Base-by-base conservation (phyloP, 495 filamentous ascomycete species). In the Penicillium maclennaniae region DNA sequence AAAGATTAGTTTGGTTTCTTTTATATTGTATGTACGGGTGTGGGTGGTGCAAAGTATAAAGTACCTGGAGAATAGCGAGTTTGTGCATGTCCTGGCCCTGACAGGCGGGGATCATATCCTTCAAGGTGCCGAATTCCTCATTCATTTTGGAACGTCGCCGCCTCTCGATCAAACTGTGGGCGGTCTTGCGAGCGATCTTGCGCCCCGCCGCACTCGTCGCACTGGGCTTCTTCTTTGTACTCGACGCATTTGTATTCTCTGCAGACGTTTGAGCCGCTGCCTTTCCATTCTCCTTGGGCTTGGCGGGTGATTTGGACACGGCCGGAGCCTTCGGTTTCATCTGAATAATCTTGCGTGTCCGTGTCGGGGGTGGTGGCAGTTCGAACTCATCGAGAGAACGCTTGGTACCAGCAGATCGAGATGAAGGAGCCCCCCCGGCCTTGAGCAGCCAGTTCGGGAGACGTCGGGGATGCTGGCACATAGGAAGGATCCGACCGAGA, bases 141-240 rank as follows among this genome's bases (percentile, higher is more conserved):
- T 98, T 98, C 93, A 98, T 98, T 77, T 97, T 98, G 6, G 89
- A 95, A 45, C 93, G 78, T 56, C 93, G 76, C 43, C 95, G 74
- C 15, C 93, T 81, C 72, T 98, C 93, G 62, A 98, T 98, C 59
- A 97, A 68, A 58, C 89, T 95, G 62, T 98, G 93, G 3, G 93
- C 93, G 1, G 95, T 98, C 69, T 97, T 98, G 58, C 93, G 81
- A 5, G 93, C 91, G 49, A 92, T 95, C 73, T 97, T 98, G 36
- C 88, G 81, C 5, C 90, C 89, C 0, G 91, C 87, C 0, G 88
- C 87, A 59, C 88, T 92, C 12, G 83, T 88, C 1, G 87, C 79
- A 51, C 71, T 75, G 0, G 72, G 69, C 44, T 93, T 92, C 73
- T 84, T 89, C 69, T 87, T 91, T 2, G 77, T 69, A 8, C 76